phyloP scores from a whole-genome alignment of 768 basidiomycete species.

The Termitomyces sp. region DNA sequence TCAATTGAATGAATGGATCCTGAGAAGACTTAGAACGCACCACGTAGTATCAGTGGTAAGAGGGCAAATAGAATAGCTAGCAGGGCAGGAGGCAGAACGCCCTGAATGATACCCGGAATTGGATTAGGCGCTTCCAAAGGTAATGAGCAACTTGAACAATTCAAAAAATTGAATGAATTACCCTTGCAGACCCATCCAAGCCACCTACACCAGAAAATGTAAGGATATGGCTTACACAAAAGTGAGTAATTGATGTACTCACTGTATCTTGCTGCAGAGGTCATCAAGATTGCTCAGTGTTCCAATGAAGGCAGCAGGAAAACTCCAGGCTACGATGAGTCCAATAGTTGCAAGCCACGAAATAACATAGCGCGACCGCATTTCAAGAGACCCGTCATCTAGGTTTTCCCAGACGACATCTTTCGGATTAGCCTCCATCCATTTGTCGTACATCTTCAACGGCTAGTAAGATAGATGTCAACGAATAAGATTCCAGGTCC shows the following conservation, averaged over 20 bases:
- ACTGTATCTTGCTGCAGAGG: conserved; percentile 43
- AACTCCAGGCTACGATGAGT: conserved; percentile 57
- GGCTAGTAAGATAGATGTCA: conserved; percentile 28
- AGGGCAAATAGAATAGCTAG: conserved; percentile 59
- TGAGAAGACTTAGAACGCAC: neutral
- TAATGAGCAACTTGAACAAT: neutral
- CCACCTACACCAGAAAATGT: neutral
- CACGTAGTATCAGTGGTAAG: conserved; percentile 25
- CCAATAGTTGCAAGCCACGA: conserved; percentile 55
- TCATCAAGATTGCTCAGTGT: conserved; percentile 53
- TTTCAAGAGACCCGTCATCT: conserved; percentile 46
- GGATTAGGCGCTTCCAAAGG: conserved; percentile 24
- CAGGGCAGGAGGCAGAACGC: conserved; percentile 59
- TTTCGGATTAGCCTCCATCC: conserved; percentile 49
- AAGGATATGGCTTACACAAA: neutral
- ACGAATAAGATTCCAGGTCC: neutral
- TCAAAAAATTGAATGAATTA: neutral
- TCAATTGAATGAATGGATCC: conserved; percentile 30
- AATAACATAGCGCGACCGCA: conserved; percentile 44
- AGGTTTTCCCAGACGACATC: conserved; percentile 57
- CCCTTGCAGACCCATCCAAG: neutral
- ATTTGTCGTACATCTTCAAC: conserved; percentile 51
- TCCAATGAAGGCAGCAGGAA: conserved; percentile 64
- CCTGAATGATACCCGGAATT: conserved; percentile 51
- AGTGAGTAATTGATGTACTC: conserved; percentile 13